Evolutionary conservation across 129 eudicot genomes (phyloP).

Genomic region (Saussurea involucrata): DNA sequence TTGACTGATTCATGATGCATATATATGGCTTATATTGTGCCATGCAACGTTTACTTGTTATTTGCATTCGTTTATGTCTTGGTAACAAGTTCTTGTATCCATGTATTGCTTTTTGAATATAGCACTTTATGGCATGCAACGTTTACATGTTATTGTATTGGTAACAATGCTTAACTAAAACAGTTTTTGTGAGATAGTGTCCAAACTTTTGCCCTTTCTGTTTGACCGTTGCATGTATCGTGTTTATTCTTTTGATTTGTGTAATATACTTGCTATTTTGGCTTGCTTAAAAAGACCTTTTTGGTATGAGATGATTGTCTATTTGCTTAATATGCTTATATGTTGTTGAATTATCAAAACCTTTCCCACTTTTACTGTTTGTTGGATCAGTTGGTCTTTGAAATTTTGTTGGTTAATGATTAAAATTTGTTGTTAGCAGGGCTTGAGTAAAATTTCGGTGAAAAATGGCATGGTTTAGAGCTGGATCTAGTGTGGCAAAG

Average conservation of each 20-base stretch:
- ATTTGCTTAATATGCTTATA: neutral
- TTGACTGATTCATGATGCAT: neutral
- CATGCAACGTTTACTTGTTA: no score
- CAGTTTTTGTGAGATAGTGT: no score
- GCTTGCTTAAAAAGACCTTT: neutral
- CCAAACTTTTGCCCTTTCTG: no score
- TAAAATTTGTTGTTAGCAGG: neutral
- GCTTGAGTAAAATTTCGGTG: neutral
- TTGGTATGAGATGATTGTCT: neutral
- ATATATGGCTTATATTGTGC: neutral
- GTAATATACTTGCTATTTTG: neutral
- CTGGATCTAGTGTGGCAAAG: slow-evolving; percentile 71
- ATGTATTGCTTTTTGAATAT: neutral
- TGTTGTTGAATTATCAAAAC: neutral
- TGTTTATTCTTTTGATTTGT: neutral
- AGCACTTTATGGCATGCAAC: neutral
- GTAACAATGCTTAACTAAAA: neutral
- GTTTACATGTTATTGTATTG: neutral
- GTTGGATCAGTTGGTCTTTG: neutral
- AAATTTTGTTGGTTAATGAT: neutral
- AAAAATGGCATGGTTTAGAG: slow-evolving; percentile 84
- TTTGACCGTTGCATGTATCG: neutral
- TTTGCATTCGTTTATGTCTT: neutral
- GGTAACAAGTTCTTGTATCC: neutral
- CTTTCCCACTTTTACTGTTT: neutral